Base-by-base conservation (phyloP, 108 stramenopile genomes). In the Pseudonitzschia pungens region DNA sequence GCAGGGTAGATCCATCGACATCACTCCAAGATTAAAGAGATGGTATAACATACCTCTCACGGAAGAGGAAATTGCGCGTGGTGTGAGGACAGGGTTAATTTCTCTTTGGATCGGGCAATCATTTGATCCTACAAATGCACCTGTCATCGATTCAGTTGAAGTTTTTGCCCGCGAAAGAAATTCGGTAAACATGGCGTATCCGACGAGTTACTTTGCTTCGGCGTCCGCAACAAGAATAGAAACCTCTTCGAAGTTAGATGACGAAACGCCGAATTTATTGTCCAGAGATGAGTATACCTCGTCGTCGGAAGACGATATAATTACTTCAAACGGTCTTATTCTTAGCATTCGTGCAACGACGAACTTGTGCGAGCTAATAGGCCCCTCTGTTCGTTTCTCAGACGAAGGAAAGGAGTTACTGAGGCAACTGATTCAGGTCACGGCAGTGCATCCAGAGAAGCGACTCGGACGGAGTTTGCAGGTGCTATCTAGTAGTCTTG, bases 31-130 rank as follows among this genome's bases (percentile, higher is more conserved):
- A 43, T 29, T 77, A 16, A 91, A 89, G 77, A 81, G 88, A 24
- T 95, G 94, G 94, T 92, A 95, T 68, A 86, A 89, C 62, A 59
- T 92, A 40, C 81, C 83, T 55, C 67, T 95, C 4, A 89, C 91
- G 16, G 81, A 83, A 28, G 94, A 92, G 55, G 94, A 95, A 69
- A 87, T 90, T 66, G 75, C 86, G 10, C 73, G 89, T 40, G 86
- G 76, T 0, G 54, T 85, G 7, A 75, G 89, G 68, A 88, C 73
- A 60, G 94, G 94, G 11, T 81, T 79, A 57, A 80, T 90, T 27
- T 71, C 88, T 26, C 54, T 92, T 24, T 72, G 73, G 58, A 80
- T 94, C 51, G 84, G 79, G 10, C 75, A 78, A 43, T 72, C 86
- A 27, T 76, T 83, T 24, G 87, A 90, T 36, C 50, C 70, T 28